phyloP scores from a whole-genome alignment of 2,329 filamentous ascomycete species.

The Fragosphaeria purpurea region DNA sequence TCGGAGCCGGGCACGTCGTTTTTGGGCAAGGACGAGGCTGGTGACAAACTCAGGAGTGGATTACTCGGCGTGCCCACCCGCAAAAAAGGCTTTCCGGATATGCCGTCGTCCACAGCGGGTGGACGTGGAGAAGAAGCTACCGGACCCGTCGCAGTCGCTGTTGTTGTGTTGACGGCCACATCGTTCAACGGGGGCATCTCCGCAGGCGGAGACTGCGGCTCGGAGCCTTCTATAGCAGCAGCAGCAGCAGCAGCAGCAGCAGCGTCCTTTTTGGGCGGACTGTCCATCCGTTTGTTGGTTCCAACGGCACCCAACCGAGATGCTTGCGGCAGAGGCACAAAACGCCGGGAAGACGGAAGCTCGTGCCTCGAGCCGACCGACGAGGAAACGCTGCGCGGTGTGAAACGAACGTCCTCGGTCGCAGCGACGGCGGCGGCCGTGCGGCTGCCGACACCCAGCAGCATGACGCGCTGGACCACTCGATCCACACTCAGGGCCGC shows the following conservation, averaged over 20 bases:
- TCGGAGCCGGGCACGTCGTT: background rate
- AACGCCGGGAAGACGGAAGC: background rate
- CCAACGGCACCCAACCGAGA: background rate
- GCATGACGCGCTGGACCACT: constrained; percentile 37
- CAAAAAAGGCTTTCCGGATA: constrained; percentile 45
- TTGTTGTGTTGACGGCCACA: no score
- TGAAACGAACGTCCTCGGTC: background rate
- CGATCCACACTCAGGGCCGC: constrained; percentile 31
- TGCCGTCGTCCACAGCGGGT: constrained; percentile 34
- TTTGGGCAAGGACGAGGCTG: constrained; percentile 18
- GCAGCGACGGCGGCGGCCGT: background rate
- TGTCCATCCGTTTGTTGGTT: no score
- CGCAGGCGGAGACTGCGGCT: no score
- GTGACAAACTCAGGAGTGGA: constrained; percentile 17
- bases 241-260: background rate
- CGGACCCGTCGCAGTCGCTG: background rate
- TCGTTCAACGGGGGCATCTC: no score
- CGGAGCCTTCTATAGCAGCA: background rate
- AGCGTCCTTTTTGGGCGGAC: background rate
- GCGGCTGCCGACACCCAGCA: constrained; percentile 12
- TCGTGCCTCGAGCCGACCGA: background rate
- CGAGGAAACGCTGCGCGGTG: background rate
- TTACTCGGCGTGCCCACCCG: constrained; percentile 29
- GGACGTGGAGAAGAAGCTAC: constrained; percentile 14
- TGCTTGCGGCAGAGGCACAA: background rate